Conservation (phyloP, 1,284 basidiomycete species). For the Ustilago nuda region DNA sequence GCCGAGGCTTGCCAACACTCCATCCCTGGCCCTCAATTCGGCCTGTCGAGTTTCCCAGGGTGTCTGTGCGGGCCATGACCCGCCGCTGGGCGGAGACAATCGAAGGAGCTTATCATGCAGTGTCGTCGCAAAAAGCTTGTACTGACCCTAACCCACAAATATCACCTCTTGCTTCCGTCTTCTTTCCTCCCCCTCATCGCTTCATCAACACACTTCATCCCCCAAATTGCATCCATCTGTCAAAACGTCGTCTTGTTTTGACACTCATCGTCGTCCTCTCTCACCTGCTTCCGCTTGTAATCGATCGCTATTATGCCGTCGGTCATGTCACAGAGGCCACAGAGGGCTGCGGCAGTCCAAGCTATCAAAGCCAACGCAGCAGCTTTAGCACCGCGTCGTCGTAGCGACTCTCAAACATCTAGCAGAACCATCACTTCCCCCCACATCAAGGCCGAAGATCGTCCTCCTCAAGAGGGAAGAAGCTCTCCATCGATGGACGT, state of each 20-base stretch:
- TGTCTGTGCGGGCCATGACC: background rate
- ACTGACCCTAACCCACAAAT: constrained; percentile 13
- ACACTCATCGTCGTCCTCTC: background rate
- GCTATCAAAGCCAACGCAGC: constrained; percentile 36
- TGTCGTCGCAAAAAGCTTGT: background rate
- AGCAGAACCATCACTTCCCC: constrained; percentile 37
- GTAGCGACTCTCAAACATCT: constrained; percentile 33
- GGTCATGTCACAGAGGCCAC: constrained; percentile 33
- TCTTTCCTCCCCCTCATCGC: background rate
- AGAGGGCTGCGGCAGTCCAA: constrained; percentile 43
- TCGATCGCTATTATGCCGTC: background rate
- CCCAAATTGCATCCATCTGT: background rate
- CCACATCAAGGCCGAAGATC: constrained; percentile 26
- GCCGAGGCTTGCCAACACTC: background rate
- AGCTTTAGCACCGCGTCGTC: constrained; percentile 25
- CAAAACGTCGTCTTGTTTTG: constrained; percentile 1
- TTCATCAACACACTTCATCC: background rate
- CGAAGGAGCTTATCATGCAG: constrained; percentile 5
- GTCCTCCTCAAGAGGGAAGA: constrained; percentile 5
- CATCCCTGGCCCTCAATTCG: background rate
- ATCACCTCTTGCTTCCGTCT: constrained; percentile 2
- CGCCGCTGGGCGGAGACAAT: constrained; percentile 1
- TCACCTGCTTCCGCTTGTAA: background rate
- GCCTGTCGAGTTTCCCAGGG: background rate
- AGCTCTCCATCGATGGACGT: constrained; percentile 37